These are phyloP conservation scores for Proliferodiscus dingleyae DNA, from an alignment of 2,329 filamentous ascomycete genomes.

Conservation along the genomic window DNA sequence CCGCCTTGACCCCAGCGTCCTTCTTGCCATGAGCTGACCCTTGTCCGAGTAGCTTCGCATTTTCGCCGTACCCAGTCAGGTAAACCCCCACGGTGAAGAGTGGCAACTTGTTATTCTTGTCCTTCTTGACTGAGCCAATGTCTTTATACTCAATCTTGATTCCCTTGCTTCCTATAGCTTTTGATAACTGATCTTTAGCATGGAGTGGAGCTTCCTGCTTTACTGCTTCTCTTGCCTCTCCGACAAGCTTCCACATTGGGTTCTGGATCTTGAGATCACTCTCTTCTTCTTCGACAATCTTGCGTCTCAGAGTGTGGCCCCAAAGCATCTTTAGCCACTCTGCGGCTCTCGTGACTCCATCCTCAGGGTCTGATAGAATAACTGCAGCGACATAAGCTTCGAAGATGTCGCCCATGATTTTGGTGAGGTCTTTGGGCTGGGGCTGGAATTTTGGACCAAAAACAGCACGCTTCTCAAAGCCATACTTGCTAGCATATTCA, in stretches of 20 bases:
- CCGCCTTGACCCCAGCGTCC: conserved; percentile 65
- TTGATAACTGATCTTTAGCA: conserved; percentile 50
- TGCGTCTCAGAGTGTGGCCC: conserved; percentile 56
- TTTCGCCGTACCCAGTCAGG: conserved; percentile 65
- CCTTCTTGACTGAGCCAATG: conserved; percentile 46
- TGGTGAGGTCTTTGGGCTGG: conserved; percentile 52
- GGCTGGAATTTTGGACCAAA: conserved; percentile 46
- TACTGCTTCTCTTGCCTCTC: conserved; percentile 10
- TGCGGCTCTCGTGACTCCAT: conserved; percentile 58
- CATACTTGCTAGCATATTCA: conserved; percentile 64
- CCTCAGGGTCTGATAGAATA: conserved; percentile 59
- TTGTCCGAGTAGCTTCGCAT: conserved; percentile 54
- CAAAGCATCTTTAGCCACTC: conserved; percentile 74
- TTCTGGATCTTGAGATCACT: conserved; percentile 18
- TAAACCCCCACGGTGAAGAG: conserved; percentile 61
- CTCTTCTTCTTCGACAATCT: conserved; percentile 42
- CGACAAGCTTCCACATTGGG: conserved; percentile 27
- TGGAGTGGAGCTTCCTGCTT: conserved; percentile 28
- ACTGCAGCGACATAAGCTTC: conserved; percentile 85
- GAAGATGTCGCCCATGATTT: conserved; percentile 81
- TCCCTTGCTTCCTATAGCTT: conserved; percentile 46
- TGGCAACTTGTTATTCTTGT: conserved; percentile 49
- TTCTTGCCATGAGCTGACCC: conserved; percentile 63
- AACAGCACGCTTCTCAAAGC: conserved; percentile 59
- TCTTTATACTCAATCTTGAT: conserved; percentile 59